These are phyloP conservation scores for Aspergillus sergii DNA, from an alignment of 2,329 filamentous ascomycete genomes.

Conservation along the genomic window DNA sequence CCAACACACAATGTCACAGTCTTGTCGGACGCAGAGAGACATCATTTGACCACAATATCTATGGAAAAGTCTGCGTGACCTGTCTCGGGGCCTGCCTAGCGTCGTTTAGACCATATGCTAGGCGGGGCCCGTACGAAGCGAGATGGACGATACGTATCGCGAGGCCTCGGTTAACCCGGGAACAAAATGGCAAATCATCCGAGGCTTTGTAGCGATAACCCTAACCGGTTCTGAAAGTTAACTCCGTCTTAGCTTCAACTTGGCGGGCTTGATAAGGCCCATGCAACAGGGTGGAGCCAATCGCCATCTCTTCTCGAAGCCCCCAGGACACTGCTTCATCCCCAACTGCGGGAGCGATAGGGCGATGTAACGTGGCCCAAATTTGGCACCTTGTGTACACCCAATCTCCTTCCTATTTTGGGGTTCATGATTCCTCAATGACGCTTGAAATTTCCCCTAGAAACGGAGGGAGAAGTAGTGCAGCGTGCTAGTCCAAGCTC, in stretches of 20 bases:
- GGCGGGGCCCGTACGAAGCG: background rate
- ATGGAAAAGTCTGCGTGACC: background rate
- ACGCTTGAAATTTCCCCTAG: no score
- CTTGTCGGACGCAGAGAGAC: background rate
- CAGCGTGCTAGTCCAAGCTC: background rate
- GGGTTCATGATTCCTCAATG: background rate
- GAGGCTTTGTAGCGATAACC: background rate
- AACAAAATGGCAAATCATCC: slow-evolving; percentile 6
- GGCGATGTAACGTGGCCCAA: background rate
- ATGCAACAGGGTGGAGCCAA: background rate
- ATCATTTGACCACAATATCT: background rate
- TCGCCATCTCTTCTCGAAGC: background rate
- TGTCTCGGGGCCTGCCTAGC: background rate
- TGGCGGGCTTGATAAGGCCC: background rate
- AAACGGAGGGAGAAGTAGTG: no score
- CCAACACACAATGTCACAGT: background rate
- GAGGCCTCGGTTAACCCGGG: background rate
- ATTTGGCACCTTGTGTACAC: background rate
- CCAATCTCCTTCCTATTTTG: background rate
- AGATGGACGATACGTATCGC: no score
- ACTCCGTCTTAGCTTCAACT: slow-evolving; percentile 2
- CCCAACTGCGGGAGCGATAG: background rate
- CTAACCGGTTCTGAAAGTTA: background rate
- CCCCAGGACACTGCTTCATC: background rate
- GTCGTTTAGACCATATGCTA: background rate